Evolutionary conservation across 768 basidiomycete species (phyloP).

Genomic region (Pleurotus tuoliensis): DNA sequence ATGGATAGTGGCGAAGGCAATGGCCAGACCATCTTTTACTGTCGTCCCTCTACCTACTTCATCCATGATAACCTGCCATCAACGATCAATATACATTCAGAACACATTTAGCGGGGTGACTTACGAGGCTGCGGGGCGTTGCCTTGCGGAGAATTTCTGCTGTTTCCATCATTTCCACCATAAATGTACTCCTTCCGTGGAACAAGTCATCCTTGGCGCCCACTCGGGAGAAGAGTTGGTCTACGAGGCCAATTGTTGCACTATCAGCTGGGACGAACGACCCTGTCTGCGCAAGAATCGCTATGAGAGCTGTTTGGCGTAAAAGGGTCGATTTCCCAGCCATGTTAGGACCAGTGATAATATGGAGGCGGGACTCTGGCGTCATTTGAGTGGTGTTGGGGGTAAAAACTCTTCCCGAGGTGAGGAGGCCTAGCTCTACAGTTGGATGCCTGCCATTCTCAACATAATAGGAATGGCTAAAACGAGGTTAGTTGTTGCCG

Average conservation of each 20-base stretch:
- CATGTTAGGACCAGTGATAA: constrained; percentile 95
- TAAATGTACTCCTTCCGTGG: constrained; percentile 91
- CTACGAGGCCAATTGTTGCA: constrained; percentile 81
- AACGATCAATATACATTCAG: background rate
- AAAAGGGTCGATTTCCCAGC: constrained; percentile 92
- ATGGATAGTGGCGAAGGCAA: constrained; percentile 88
- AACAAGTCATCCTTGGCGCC: constrained; percentile 96
- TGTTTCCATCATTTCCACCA: constrained; percentile 98
- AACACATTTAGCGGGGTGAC: constrained; percentile 18
- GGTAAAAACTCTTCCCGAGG: constrained; percentile 71
- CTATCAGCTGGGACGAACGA: constrained; percentile 89
- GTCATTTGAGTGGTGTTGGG: constrained; percentile 75
- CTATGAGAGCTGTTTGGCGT: constrained; percentile 86
- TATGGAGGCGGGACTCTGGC: constrained; percentile 61
- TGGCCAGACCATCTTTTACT: constrained; percentile 85
- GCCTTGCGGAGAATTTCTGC: constrained; percentile 86
- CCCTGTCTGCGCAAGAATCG: constrained; percentile 88
- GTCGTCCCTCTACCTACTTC: constrained; percentile 98
- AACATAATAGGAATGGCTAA: constrained; percentile 59
- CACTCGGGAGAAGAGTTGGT: constrained; percentile 89
- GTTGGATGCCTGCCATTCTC: constrained; percentile 86
- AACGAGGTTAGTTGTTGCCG: background rate
- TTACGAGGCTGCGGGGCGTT: constrained; percentile 76
- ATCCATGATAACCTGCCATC: constrained; percentile 90
- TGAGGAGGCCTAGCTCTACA: constrained; percentile 83